A percentile compares a stretch with the other conserved stretches of the same genome.
Conservation (phyloP, 2,329 filamentous ascomycete genomes). For the Phialophora macrospora region DNA sequence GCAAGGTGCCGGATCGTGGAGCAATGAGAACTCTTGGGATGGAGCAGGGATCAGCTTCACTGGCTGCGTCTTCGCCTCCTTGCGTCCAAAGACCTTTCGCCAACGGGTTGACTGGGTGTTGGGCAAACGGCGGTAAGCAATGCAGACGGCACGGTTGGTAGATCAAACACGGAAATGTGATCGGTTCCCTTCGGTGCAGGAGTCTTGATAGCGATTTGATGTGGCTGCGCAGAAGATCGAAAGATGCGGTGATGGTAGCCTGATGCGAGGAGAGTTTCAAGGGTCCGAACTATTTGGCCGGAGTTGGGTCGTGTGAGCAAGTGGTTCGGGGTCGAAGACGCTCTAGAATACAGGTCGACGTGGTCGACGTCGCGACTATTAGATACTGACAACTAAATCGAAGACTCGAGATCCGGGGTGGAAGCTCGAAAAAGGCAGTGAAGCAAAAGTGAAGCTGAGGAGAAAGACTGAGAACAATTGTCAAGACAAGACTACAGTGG, state of each 20-base stretch:
- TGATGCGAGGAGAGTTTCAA: conserved; percentile 6
- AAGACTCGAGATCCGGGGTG: not conserved
- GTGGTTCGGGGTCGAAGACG: not conserved
- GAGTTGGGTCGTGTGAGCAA: conserved; percentile 15
- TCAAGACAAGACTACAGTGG: conserved; percentile 3
- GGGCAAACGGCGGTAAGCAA: conserved; percentile 38
- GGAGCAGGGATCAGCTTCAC: conserved; percentile 23
- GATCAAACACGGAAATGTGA: conserved; percentile 9
- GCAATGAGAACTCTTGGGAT: conserved; percentile 32
- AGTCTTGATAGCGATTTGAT: not conserved
- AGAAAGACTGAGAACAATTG: conserved; percentile 8
- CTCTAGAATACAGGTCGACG: not conserved
- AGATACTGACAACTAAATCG: not conserved
- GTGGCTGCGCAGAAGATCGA: conserved; percentile 8
- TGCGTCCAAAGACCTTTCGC: conserved; percentile 35
- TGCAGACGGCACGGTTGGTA: conserved; percentile 13
- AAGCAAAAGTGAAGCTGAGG: conserved; percentile 2
- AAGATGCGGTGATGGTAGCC: conserved; percentile 22
- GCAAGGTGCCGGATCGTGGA: conserved; percentile 39
- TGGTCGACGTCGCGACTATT: too few relatives aligned
- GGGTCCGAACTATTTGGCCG: conserved; percentile 6
- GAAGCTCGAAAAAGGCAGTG: not conserved
- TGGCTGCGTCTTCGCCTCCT: conserved; percentile 33
- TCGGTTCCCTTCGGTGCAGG: not conserved
- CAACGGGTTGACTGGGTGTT: conserved; percentile 27